Conservation (phyloP, 768 basidiomycete species). For the Boletellus sp. region DNA sequence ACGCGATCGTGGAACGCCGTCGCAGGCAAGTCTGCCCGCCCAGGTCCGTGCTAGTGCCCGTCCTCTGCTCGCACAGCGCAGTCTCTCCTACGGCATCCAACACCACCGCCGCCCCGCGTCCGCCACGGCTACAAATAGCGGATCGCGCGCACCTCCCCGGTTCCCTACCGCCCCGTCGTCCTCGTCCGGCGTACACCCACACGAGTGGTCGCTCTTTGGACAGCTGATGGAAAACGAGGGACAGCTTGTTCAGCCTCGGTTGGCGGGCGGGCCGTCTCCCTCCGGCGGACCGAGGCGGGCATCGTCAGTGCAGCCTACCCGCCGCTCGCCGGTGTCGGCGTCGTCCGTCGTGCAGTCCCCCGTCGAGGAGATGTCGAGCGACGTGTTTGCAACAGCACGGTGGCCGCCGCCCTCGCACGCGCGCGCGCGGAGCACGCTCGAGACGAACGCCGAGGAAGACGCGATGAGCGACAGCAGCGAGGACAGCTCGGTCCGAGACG, state of each 20-base stretch:
- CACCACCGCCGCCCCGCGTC: background rate
- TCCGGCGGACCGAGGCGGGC: constrained; percentile 5
- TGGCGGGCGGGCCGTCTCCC: constrained; percentile 7
- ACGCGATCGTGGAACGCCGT: constrained; percentile 17
- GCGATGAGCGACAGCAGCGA: constrained; percentile 3
- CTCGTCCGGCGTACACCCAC: constrained; percentile 24
- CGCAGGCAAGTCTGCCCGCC: constrained; percentile 2
- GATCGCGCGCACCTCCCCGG: constrained; percentile 11
- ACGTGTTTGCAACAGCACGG: background rate
- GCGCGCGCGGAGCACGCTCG: background rate
- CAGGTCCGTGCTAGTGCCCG: constrained; percentile 1
- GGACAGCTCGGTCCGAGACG: constrained; percentile 12
- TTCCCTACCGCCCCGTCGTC: constrained; percentile 3
- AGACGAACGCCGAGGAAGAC: background rate
- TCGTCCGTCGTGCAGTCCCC: constrained; percentile 5
- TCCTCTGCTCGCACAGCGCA: constrained; percentile 9
- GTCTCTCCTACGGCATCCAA: constrained; percentile 3
- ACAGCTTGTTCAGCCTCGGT: too few species aligned
- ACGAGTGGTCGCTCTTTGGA: constrained; percentile 62
- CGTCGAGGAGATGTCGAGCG: background rate
- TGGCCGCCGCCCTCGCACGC: background rate
- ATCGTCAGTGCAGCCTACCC: background rate
- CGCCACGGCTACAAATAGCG: constrained; percentile 12
- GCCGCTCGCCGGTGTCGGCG: background rate
- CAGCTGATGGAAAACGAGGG: constrained; percentile 70